Base-by-base conservation (phyloP, 139 green algal genomes). In the Picochlorum sp. region DNA sequence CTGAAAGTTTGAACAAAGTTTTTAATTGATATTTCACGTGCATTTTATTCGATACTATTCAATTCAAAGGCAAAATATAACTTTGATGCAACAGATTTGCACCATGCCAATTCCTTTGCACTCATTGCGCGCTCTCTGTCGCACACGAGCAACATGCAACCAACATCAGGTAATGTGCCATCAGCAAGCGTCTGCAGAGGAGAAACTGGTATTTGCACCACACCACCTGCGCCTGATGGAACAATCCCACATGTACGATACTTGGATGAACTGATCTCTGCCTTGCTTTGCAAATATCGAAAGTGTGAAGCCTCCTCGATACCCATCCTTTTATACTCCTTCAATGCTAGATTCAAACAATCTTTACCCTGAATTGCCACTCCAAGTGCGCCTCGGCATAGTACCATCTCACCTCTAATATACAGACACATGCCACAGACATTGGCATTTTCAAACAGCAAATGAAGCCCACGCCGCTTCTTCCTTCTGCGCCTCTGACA, bases 381-480 rank as follows among this genome's bases (percentile, higher is more conserved):
- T 1, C 64, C 64, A 49, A 77, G 32, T 41, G 63, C 24, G 38
- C 70, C 70, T 30, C 70, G 57, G 7, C 55, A 65, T 61, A 85
- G 16, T 18, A 89, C 32, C 26, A 60, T 66, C 4, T 47, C 26
- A 0, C 67, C 74, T 1, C 51, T 38, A 49, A 41, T 32, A 16
- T 80, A 34, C 38, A 91, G 24, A 14, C 85, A n/a, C 55, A 94
- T 60, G 1, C 82, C 80, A 52, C 81, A 89, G 34, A 65, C 81
- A 74, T 95, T 96, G 41, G 84, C 87, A 76, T 95, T 95, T 81
- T 81, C 21, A 95, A 64, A 94, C 70, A 6, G 85, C 75, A 66
- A 85, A 92, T 0, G 88, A 92, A 0, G 79, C 65, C 87, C 86
- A 95, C 0, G 87, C 88, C 32, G 92, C 77, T 65, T 95, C 85